A percentile compares a stretch with the other conserved stretches of the same genome.
These are phyloP conservation scores for Candida loeiensis DNA, from an alignment of 805 yeast species.

Conservation along the genomic window DNA sequence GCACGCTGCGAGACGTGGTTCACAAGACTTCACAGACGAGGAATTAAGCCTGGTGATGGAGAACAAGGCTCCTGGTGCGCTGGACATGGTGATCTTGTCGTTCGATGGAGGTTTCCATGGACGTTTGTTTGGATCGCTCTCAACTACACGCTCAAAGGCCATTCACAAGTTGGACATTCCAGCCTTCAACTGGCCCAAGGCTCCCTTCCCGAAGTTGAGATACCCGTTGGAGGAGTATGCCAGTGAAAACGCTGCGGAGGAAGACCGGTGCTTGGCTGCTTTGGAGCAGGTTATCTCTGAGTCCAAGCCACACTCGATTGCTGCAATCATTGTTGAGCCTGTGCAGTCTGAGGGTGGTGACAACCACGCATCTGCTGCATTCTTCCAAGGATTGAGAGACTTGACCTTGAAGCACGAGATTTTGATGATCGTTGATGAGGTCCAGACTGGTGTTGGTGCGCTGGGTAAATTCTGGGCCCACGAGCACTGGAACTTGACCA, in stretches of 20 bases:
- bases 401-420: constrained; percentile 55
- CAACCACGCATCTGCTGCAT: constrained; percentile 60
- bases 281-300: constrained; percentile 38
- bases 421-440: constrained; percentile 66
- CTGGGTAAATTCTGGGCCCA: constrained; percentile 74
- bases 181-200: constrained; percentile 58
- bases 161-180: constrained; percentile 58
- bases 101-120: constrained; percentile 58
- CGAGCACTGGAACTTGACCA: constrained; percentile 59
- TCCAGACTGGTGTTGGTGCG: constrained; percentile 73
- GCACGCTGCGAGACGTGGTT: constrained; percentile 52
- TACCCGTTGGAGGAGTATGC: constrained; percentile 37
- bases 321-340: constrained; percentile 55
- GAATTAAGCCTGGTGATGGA: constrained; percentile 49
- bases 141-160: constrained; percentile 55
- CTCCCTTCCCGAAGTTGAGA: constrained; percentile 43
- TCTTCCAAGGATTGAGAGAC: constrained; percentile 61
- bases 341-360: constrained; percentile 78
- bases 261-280: constrained; percentile 42
- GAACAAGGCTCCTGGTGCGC: constrained; percentile 49
- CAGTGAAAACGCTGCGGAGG: constrained; percentile 45
- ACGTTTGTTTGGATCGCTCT: constrained; percentile 52
- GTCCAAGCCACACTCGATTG: constrained; percentile 42
- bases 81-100: constrained; percentile 51
- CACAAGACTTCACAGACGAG: constrained; percentile 41